Percentiles rank a stretch among this genome's conserved stretches.
phyloP scores from a whole-genome alignment of 257 asterid species.

The Leptodermis oblonga region DNA sequence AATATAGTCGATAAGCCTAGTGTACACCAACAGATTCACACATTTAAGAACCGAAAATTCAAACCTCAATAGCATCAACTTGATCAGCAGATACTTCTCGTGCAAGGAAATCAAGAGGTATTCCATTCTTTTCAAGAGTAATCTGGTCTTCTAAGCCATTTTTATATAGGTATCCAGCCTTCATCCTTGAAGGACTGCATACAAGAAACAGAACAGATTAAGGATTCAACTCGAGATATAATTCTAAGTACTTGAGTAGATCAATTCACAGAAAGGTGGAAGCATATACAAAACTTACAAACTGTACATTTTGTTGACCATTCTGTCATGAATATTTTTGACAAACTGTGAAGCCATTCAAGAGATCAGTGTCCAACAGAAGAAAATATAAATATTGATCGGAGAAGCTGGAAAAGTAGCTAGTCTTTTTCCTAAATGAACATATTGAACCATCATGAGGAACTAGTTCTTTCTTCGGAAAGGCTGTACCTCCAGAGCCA shows the following conservation, averaged over 20 bases:
- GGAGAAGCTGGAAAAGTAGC: not conserved
- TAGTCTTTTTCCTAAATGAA: not conserved
- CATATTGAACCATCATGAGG: not conserved
- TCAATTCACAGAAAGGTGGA: slow-evolving; percentile 8
- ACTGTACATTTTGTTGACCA: slow-evolving; percentile 71
- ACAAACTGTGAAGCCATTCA: slow-evolving; percentile 66
- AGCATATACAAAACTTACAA: slow-evolving; percentile 49
- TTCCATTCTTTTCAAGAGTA: slow-evolving; percentile 82
- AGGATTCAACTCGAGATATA: slow-evolving; percentile 2
- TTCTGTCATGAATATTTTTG: slow-evolving; percentile 74
- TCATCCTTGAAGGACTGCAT: slow-evolving; percentile 32
- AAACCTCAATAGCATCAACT: slow-evolving; percentile 73
- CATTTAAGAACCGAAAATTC: not conserved
- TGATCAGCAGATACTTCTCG: slow-evolving; percentile 68
- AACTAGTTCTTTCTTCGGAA: not conserved
- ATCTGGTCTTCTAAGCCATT: slow-evolving; percentile 39
- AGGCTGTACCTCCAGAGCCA: slow-evolving; percentile 72
- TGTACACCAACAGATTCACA: not conserved
- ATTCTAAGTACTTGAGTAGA: not conserved
- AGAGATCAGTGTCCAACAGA: slow-evolving; percentile 25
- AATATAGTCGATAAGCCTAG: not conserved
- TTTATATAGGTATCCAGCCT: slow-evolving; percentile 30
- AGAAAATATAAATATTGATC: not conserved
- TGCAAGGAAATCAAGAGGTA: slow-evolving; percentile 55
- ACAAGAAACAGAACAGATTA: not conserved